A percentile compares a stretch with the other conserved stretches of the same genome.
phyloP scores from a whole-genome alignment of 768 basidiomycete genomes.

The Podaxis sp. region DNA sequence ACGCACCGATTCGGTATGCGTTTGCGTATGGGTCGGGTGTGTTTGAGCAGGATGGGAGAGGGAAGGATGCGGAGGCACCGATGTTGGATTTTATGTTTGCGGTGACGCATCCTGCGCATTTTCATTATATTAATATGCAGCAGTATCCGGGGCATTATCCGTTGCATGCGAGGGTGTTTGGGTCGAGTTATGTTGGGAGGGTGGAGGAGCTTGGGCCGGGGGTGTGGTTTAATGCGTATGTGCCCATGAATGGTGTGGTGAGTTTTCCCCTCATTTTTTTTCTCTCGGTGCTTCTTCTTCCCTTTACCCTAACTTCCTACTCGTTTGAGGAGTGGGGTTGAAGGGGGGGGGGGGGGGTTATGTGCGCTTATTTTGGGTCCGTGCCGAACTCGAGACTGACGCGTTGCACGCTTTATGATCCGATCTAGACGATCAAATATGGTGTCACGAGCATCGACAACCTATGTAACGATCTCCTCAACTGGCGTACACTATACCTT shows the following conservation, averaged over 20 bases:
- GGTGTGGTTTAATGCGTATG: slow-evolving; percentile 95
- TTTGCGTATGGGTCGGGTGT: slow-evolving; percentile 98
- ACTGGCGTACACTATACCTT: slow-evolving; percentile 92
- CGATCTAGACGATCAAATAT: slow-evolving; percentile 84
- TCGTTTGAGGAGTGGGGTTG: background rate
- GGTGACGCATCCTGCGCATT: slow-evolving; percentile 89
- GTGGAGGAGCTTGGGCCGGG: slow-evolving; percentile 79
- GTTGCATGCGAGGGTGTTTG: slow-evolving; percentile 78
- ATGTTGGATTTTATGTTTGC: slow-evolving; percentile 98
- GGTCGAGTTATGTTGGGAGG: slow-evolving; percentile 76
- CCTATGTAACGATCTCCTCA: slow-evolving; percentile 84
- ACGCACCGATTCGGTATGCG: slow-evolving; percentile 93
- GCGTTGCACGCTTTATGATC: slow-evolving; percentile 6
- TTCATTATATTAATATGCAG: slow-evolving; percentile 94
- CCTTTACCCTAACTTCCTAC: background rate
- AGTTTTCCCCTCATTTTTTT: slow-evolving; percentile 31
- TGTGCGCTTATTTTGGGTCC: background rate
- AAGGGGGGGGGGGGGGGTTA: background rate
- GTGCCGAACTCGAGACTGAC: background rate
- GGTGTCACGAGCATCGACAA: slow-evolving; percentile 91
- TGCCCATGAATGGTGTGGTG: slow-evolving; percentile 82
- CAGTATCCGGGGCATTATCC: slow-evolving; percentile 93
- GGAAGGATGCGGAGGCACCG: slow-evolving; percentile 41
- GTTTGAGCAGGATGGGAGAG: slow-evolving; percentile 82
- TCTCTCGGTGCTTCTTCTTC: background rate